Base-by-base conservation (phyloP, 305 asterid genomes). In the Salvia sclarea region DNA sequence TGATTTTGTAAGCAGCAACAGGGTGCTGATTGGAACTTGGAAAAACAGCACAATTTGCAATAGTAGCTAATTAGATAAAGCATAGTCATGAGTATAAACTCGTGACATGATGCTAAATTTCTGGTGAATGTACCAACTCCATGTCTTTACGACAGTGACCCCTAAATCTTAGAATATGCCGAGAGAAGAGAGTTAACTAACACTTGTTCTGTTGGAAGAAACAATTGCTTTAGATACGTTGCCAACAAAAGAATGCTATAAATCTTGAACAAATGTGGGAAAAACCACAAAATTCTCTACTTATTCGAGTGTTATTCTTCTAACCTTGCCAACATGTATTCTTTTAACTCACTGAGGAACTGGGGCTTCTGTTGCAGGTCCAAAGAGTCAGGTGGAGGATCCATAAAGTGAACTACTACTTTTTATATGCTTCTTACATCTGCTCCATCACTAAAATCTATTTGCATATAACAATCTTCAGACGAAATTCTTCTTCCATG, bases 331-430 rank as follows among this genome's bases (percentile, higher is more conserved):
- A 33, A 64, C 31, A 17, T 37, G 33, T 10, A 28, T 45, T 5
- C 4, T 64, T n/a, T 20, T 50, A 12, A 21, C 35, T 14, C 28
- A 21, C 14, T 14, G 25, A 12, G 22, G 11, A 54, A 38, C 17
- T 13, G 52, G 6, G 56, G 49, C 55, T 64, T 57, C 59, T 47
- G 21, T 66, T 53, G 63, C 77, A 78, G 82, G 55, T 78, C 24
- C 57, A 6, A 71, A 75, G 64, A 68, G 64, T 24, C 48, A 70
- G 60, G 35, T 4, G n/a, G 49, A 38, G 38, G 24, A 61, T 2
- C 53, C 57, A 6, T 63, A 43, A 37, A 31, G 40, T 53, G 49
- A 52, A 24, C 44, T 3, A 28, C 56, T 44, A 37, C 37, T 33
- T 33, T 8, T 0, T 13, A 52, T 47, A 53, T 28, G 30, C 66